Conservation (phyloP, 192 early-diverging fungal genomes). For the Mortierella claussenii region DNA sequence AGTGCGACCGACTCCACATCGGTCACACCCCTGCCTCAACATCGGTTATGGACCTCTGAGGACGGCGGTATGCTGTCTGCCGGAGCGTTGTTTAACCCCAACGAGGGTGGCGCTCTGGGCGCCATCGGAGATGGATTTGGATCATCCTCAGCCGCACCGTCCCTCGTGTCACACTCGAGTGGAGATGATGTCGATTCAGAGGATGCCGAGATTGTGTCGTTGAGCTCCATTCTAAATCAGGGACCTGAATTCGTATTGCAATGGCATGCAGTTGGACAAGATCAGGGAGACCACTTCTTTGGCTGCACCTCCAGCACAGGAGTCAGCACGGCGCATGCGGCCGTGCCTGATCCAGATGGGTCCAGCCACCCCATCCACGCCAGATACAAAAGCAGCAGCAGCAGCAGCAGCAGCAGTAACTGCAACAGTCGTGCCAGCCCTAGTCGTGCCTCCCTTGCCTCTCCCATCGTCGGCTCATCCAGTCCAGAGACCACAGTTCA, state of each 20-base stretch:
- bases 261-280: conserved; percentile 39
- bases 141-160: not conserved
- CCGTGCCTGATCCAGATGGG: not conserved
- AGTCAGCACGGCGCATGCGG: not conserved
- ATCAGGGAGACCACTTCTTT: conserved; percentile 6
- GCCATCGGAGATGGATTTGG: not conserved
- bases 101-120: too few relatives aligned
- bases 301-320: conserved; percentile 1
- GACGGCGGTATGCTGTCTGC: conserved; percentile 1
- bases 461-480: too few relatives aligned
- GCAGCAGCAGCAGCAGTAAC: too few relatives aligned
- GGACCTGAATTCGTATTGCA: conserved; percentile 38
- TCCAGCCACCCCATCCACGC: not conserved
- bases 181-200: conserved; percentile 10
- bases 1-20: conserved; percentile 24
- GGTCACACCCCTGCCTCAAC: conserved; percentile 16
- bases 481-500: too few relatives aligned
- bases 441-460: too few relatives aligned
- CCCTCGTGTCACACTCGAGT: conserved; percentile 2
- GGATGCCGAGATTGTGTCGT: conserved; percentile 30
- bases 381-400: too few relatives aligned
- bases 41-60: conserved; percentile 6
- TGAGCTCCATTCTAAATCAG: conserved; percentile 47
- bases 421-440: too few relatives aligned
- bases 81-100: too few relatives aligned